A percentile compares a stretch with the other conserved stretches of the same genome.
These are phyloP conservation scores for Karstenula rhodostoma DNA, from an alignment of 2,329 filamentous ascomycete genomes.

Conservation along the genomic window DNA sequence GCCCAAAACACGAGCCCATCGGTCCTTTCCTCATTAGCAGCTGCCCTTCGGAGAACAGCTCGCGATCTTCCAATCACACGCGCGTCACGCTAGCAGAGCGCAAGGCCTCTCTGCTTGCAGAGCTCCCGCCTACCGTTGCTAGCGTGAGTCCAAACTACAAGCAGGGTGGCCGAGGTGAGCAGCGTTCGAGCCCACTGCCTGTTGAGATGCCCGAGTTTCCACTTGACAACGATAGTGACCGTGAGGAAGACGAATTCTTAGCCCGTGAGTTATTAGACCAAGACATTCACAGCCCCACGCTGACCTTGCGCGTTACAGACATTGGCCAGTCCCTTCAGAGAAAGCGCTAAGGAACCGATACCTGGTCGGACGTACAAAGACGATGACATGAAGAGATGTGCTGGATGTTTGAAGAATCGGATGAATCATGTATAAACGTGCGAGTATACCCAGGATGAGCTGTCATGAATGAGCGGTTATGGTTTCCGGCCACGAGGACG, in stretches of 20 bases:
- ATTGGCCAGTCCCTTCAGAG: not conserved
- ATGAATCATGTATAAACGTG: not conserved
- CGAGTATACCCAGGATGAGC: not conserved
- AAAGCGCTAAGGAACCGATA: not conserved
- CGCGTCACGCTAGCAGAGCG: not conserved
- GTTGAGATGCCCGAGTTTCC: not conserved
- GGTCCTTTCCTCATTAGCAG: slow-evolving; percentile 3
- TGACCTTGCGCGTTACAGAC: not conserved
- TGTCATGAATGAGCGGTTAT: not conserved
- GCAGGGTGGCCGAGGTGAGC: not conserved
- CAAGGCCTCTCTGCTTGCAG: not conserved
- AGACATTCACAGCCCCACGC: not conserved
- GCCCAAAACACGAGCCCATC: not conserved
- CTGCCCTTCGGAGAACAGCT: not conserved
- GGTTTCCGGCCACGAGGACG: not conserved
- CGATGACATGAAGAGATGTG: not conserved
- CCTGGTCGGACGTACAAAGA: not conserved
- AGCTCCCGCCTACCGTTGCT: not conserved
- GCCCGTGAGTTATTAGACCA: not conserved
- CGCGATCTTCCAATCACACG: not conserved
- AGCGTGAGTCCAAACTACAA: not conserved
- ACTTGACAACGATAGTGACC: not conserved
- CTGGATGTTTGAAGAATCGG: not conserved
- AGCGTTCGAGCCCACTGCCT: not conserved
- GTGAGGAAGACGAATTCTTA: not conserved